These are phyloP conservation scores for Clausena lansium DNA, from an alignment of 345 rosid genomes.

Conservation along the genomic window DNA sequence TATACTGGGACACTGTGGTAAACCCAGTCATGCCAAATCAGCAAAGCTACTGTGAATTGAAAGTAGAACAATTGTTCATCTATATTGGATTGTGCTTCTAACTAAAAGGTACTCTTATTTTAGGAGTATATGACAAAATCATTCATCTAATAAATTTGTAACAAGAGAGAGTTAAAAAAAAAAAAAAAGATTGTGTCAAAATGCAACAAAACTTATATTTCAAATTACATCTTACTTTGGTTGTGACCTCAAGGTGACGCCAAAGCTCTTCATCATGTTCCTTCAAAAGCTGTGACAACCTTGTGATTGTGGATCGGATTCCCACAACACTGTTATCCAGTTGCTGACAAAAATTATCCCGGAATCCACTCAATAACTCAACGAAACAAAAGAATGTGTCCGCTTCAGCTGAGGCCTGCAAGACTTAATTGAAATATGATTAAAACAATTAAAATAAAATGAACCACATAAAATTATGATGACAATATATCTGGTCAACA, in stretches of 20 bases:
- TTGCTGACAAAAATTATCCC: constrained; percentile 95
- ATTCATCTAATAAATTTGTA: not conserved
- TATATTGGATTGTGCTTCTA: not conserved
- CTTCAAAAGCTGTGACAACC: constrained; percentile 74
- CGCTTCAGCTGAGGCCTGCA: constrained; percentile 85
- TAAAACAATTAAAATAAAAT: constrained; percentile 22
- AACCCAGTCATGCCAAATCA: not conserved
- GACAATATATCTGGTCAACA: not conserved
- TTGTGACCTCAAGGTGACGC: constrained; percentile 96
- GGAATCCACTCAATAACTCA: constrained; percentile 90
- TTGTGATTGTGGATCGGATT: constrained; percentile 82
- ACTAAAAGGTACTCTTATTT: not conserved
- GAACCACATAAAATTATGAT: not conserved
- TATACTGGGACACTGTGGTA: not conserved
- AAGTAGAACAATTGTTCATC: not conserved
- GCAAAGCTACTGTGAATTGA: not conserved
- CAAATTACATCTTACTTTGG: constrained; percentile 59
- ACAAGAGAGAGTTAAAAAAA: too few species aligned
- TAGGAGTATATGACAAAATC: not conserved
- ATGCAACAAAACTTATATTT: not conserved
- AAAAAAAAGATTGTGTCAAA: not conserved
- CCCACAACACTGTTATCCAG: constrained; percentile 99
- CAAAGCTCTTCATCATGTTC: constrained; percentile 98
- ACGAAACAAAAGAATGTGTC: constrained; percentile 97
- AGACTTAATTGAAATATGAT: constrained; percentile 35